Base-by-base conservation (phyloP, 306 rosid genomes). In the Canavalia gladiata region DNA sequence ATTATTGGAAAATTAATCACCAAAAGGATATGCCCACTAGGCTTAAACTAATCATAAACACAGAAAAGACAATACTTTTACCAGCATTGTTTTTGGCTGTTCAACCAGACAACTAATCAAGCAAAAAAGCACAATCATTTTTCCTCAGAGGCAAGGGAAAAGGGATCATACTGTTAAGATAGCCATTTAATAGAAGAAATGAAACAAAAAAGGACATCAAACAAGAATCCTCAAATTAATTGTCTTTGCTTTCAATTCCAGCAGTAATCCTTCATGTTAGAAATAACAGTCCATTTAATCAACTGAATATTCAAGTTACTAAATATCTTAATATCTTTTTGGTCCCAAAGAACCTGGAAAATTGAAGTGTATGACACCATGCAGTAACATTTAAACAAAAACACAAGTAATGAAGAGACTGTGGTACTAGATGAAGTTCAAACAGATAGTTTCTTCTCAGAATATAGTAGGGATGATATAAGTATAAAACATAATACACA, bases 1-100 rank as follows among this genome's bases (percentile, higher is more conserved):
- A 54, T 7, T 33, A 45, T 54, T 62, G 63, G 31, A 64, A 56
- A 43, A 18, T 33, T 65, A 34, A 55, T 43, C 69, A 54, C 49
- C 58, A 66, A 46, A 12, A 78, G 51, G 4, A 30, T 43, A 68
- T 31, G 8, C 76, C 50, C 8, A 57, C 50, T 0, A 34, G 25
- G 9, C 59, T 42, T 78, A 8, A 18, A 51, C 55, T 60, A 34
- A 13, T 55, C 41, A 56, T 30, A 73, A 77, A 63, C 52, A 25
- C 8, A 46, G 62, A 59, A 69, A 76, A 63, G 7, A 68, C n/a
- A 50, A 12, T 42, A 80, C 70, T 35, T 50, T 43, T 79, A 72
- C 45, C 42, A 77, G 55, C 81, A 66, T 30, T 41, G 25, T 50
- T 9, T 58, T 67, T 18, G 47, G 76, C 31, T 25, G 83, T 37